Conservation (phyloP, 768 basidiomycete genomes). For the Vishniacozyma victoriae region DNA sequence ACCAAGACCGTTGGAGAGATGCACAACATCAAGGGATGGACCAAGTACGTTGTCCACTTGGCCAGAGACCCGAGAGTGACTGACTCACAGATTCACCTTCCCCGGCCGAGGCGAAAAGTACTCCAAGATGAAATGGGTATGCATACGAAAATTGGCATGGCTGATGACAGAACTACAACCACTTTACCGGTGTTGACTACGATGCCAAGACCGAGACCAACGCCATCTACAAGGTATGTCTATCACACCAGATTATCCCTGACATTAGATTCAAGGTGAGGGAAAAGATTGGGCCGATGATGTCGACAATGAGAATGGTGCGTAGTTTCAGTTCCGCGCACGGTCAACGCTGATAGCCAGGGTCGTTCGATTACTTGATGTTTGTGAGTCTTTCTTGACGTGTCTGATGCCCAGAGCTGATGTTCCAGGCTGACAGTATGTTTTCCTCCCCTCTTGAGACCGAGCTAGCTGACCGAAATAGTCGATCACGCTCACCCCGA, state of each 20-base stretch:
- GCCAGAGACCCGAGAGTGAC: neutral
- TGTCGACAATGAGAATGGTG: conserved; percentile 79
- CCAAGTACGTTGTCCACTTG: conserved; percentile 32
- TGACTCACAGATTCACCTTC: conserved; percentile 60
- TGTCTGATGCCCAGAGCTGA: neutral
- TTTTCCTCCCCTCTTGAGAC: neutral
- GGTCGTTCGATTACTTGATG: conserved; percentile 45
- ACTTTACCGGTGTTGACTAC: conserved; percentile 68
- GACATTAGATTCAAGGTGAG: conserved; percentile 56
- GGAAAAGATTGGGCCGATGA: conserved; percentile 72
- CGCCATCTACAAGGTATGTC: conserved; percentile 53
- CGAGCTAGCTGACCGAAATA: conserved; percentile 1
- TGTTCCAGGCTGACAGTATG: conserved; percentile 20
- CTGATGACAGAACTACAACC: conserved; percentile 54
- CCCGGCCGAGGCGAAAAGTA: conserved; percentile 63
- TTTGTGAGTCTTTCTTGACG: conserved; percentile 27
- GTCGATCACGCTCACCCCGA: conserved; percentile 79
- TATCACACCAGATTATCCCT: conserved; percentile 4
- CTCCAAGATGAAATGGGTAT: conserved; percentile 35
- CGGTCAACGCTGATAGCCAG: conserved; percentile 3
- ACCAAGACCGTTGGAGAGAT: conserved; percentile 57
- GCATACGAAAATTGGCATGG: neutral
- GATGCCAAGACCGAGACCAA: conserved; percentile 62
- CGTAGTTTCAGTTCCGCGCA: conserved; percentile 41
- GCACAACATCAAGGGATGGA: conserved; percentile 63